Evolutionary conservation across 768 basidiomycete genomes (phyloP).

Genomic region (Leccinum uliginosum): DNA sequence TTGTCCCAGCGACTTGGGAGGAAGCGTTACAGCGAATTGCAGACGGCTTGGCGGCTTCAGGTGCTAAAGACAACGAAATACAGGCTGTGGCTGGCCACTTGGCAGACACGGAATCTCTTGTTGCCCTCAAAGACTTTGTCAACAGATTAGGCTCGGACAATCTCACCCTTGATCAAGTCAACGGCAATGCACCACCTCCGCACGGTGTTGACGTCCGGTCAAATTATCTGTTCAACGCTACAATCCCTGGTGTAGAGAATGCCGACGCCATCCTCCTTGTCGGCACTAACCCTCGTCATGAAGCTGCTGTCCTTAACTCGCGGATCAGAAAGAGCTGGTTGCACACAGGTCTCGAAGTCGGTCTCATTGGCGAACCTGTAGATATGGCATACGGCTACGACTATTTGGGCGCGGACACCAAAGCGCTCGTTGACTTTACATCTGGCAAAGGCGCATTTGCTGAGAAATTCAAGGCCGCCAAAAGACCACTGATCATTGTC

Average conservation of each 20-base stretch:
- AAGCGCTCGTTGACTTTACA: slow-evolving; percentile 73
- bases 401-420: slow-evolving; percentile 74
- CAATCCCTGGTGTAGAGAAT: slow-evolving; percentile 83
- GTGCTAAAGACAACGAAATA: slow-evolving; percentile 88
- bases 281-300: slow-evolving; percentile 95
- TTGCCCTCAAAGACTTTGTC: slow-evolving; percentile 88
- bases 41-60: slow-evolving; percentile 72
- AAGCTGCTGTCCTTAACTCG: slow-evolving; percentile 95
- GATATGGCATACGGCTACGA: slow-evolving; percentile 94
- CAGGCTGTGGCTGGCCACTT: slow-evolving; percentile 91
- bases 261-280: slow-evolving; percentile 92
- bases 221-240: slow-evolving; percentile 95
- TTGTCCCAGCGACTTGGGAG: slow-evolving; percentile 88
- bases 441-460: slow-evolving; percentile 78
- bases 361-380: slow-evolving; percentile 83
- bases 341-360: slow-evolving; percentile 81
- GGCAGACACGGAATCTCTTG: slow-evolving; percentile 91
- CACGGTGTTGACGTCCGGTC: slow-evolving; percentile 89
- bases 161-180: slow-evolving; percentile 70
- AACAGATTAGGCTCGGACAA: slow-evolving; percentile 96
- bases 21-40: slow-evolving; percentile 76
- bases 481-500: slow-evolving; percentile 89
- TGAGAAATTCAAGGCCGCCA: slow-evolving; percentile 82
- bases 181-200: slow-evolving; percentile 63
- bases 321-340: slow-evolving; percentile 95